Base-by-base conservation (phyloP, 164 flowering plant species). In the Piper longum region DNA sequence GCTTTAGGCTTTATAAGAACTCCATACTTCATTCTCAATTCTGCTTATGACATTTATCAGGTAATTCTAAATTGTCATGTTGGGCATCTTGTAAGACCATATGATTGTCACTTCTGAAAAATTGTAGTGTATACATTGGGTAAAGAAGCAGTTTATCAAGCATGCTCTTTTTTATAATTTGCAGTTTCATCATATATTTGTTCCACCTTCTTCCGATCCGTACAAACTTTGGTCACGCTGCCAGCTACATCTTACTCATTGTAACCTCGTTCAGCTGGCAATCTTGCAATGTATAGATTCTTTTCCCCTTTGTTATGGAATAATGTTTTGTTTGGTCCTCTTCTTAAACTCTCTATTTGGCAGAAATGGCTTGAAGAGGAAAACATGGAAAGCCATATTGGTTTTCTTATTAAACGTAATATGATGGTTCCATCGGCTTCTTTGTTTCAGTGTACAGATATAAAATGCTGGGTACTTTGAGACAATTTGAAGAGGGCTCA, bases 161-260 rank as follows among this genome's bases (percentile, higher is more conserved):
- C 3, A 48, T 9, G 12, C 14, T 48, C 36, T 43, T 12, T 11
- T 39, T 54, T 54, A 11, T 26, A n/a, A 7, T 60, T 60, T 45
- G 18, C 89, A 93, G 96, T 83, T 90, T 64, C 87, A 84, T 78
- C 88, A 89, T 72, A 60, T 51, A 66, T 59, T 85, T 67, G 97
- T 84, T 58, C 97, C 97, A n/a, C 81, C 91, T 69, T 80, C 89
- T 57, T 78, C 96, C 59, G 98, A 90, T 79, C 61, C 66, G 39
- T 78, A 56, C 7, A 85, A 91, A 56, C 79, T 70, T 13, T 93
- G 98, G 98, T 68, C 60, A 7, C 79, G 57, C 26, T 93, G 98
- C 82, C 83, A 81, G 75, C 62, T 66, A 26, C 69, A 88, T 75
- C 79, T 83, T 9, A 70, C 81, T 54, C 73, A 65, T 42, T 93